phyloP scores from a whole-genome alignment of 169 alveolate species.

The Plasmodium gonderi region DNA sequence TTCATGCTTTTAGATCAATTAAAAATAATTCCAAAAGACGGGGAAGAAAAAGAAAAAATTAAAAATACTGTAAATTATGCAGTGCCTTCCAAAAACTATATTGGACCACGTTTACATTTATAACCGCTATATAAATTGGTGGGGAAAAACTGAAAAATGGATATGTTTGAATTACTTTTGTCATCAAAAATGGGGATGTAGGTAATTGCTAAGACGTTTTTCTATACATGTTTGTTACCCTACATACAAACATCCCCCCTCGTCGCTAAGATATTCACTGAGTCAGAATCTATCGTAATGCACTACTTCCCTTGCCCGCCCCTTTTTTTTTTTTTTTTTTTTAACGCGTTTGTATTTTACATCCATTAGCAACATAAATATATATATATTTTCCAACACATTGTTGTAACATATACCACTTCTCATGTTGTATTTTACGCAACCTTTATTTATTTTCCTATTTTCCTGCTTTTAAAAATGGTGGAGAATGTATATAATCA shows the following conservation, averaged over 20 bases:
- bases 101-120: too few relatives aligned
- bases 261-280: neutral
- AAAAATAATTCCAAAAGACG: constrained; percentile 38
- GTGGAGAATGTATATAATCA: neutral
- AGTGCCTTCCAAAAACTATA: too few relatives aligned
- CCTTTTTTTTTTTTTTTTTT: neutral
- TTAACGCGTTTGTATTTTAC: neutral
- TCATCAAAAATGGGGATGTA: too few relatives aligned
- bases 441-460: neutral
- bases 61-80: neutral
- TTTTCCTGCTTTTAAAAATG: neutral
- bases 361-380: neutral
- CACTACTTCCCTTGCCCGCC: neutral
- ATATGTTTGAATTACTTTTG: too few relatives aligned
- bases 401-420: neutral
- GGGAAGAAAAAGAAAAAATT: constrained; percentile 6
- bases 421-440: neutral
- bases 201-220: too few relatives aligned
- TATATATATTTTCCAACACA: neutral
- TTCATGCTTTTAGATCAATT: constrained; percentile 57
- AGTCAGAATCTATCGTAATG: neutral
- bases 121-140: too few relatives aligned
- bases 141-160: too few relatives aligned
- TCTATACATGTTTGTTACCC: too few relatives aligned
- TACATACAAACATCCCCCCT: too few relatives aligned